A percentile compares a stretch with the other conserved stretches of the same genome.
Conservation (phyloP, 352 stramenopile genomes). For the Peronospora belbahrii region DNA sequence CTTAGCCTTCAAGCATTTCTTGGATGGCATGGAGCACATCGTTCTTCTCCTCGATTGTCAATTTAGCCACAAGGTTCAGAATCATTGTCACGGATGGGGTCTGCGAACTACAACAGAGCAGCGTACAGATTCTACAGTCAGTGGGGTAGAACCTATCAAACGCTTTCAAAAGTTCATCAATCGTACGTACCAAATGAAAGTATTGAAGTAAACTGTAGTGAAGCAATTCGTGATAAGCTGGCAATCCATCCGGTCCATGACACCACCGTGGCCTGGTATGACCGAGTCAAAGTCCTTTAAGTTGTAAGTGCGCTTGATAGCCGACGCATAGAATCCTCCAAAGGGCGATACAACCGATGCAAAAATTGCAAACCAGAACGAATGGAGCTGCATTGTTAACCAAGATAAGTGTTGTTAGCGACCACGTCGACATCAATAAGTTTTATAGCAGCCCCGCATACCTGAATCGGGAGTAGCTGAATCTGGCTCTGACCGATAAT, state of each 20-base stretch:
- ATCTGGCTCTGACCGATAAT: constrained; percentile 70
- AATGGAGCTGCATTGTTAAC: constrained; percentile 84
- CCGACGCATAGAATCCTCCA: constrained; percentile 97
- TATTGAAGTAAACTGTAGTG: constrained; percentile 96
- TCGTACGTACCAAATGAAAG: constrained; percentile 86
- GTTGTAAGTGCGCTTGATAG: constrained; percentile 98
- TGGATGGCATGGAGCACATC: constrained; percentile 63
- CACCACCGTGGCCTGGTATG: constrained; percentile 96
- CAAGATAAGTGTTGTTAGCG: background rate
- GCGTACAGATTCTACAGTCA: constrained; percentile 1
- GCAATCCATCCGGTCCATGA: constrained; percentile 98
- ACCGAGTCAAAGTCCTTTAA: constrained; percentile 99
- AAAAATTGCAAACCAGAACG: constrained; percentile 94
- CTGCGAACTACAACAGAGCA: constrained; percentile 34
- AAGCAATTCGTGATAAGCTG: constrained; percentile 93
- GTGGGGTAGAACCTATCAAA: background rate
- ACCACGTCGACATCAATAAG: background rate
- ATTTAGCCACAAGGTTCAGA: constrained; percentile 60
- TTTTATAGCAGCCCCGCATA: constrained; percentile 8
- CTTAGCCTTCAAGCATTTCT: constrained; percentile 44
- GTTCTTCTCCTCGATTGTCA: constrained; percentile 59
- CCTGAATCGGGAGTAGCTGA: constrained; percentile 82
- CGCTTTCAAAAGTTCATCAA: too few relatives aligned
- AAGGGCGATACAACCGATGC: constrained; percentile 98
- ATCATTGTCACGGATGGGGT: constrained; percentile 60